These are phyloP conservation scores for Ogataea zsoltii DNA, from an alignment of 805 yeast genomes.

Conservation along the genomic window DNA sequence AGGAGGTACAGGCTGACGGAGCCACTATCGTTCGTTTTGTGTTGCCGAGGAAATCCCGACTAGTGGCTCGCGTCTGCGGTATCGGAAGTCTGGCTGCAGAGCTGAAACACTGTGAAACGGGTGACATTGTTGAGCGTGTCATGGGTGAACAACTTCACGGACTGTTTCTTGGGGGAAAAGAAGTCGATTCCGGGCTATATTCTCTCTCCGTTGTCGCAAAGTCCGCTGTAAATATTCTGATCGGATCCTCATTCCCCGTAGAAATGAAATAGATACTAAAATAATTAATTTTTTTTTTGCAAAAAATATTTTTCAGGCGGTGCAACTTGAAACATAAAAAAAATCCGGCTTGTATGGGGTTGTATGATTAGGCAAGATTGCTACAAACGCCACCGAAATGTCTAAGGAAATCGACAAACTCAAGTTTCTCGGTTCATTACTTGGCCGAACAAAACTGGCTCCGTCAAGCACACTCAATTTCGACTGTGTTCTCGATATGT, in stretches of 20 bases:
- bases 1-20: not conserved
- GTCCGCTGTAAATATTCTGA: not conserved
- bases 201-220: too few relatives aligned
- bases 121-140: too few relatives aligned
- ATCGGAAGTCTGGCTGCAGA: too few relatives aligned
- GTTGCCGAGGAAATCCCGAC: constrained; percentile 2
- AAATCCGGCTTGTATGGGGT: not conserved
- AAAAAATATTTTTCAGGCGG: not conserved
- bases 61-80: not conserved
- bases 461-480: constrained; percentile 17
- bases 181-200: too few relatives aligned
- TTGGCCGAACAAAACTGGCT: not conserved
- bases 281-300: not conserved
- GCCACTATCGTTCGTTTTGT: not conserved
- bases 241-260: not conserved
- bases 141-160: too few relatives aligned
- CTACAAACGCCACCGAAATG: constrained; percentile 1
- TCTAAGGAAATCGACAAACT: constrained; percentile 5
- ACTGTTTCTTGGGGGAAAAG: too few relatives aligned
- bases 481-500: constrained; percentile 29
- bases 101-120: too few relatives aligned
- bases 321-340: not conserved
- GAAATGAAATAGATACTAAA: not conserved
- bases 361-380: not conserved
- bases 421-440: constrained; percentile 2